phyloP scores from a whole-genome alignment of 2,329 filamentous ascomycete species.

The Chaetomium sp. region DNA sequence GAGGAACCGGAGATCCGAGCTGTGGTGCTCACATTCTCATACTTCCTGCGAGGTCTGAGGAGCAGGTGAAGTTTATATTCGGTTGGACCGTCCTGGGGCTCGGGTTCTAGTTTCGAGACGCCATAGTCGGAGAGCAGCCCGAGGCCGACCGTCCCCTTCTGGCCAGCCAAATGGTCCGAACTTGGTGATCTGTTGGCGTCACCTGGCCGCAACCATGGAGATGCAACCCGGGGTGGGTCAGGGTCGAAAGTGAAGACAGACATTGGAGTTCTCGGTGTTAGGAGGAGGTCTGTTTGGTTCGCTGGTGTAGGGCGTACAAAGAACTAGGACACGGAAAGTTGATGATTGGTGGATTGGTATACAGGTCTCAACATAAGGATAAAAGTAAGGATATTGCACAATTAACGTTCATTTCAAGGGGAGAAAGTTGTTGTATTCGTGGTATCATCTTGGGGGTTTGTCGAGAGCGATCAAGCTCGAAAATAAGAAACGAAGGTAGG shows the following conservation, averaged over 20 bases:
- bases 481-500: neutral
- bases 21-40: conserved; percentile 63
- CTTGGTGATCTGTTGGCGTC: conserved; percentile 33
- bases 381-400: conserved; percentile 23
- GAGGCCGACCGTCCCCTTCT: conserved; percentile 26
- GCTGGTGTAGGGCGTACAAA: neutral
- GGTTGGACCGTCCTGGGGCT: conserved; percentile 88
- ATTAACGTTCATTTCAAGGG: conserved; percentile 17
- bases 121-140: conserved; percentile 53
- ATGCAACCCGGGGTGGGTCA: conserved; percentile 79
- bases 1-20: conserved; percentile 27
- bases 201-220: conserved; percentile 71
- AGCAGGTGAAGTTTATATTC: conserved; percentile 96
- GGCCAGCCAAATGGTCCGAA: conserved; percentile 23
- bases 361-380: neutral
- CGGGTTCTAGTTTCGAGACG: conserved; percentile 73
- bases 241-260: conserved; percentile 95
- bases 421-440: conserved; percentile 29
- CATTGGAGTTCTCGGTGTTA: conserved; percentile 38
- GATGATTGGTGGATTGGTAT: neutral
- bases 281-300: neutral
- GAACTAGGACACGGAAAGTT: neutral
- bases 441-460: conserved; percentile 34
- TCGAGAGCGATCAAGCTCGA: conserved; percentile 9
- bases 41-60: conserved; percentile 68